phyloP scores from a whole-genome alignment of 2,329 filamentous ascomycete species.

The Teratosphaeria zuluensis region DNA sequence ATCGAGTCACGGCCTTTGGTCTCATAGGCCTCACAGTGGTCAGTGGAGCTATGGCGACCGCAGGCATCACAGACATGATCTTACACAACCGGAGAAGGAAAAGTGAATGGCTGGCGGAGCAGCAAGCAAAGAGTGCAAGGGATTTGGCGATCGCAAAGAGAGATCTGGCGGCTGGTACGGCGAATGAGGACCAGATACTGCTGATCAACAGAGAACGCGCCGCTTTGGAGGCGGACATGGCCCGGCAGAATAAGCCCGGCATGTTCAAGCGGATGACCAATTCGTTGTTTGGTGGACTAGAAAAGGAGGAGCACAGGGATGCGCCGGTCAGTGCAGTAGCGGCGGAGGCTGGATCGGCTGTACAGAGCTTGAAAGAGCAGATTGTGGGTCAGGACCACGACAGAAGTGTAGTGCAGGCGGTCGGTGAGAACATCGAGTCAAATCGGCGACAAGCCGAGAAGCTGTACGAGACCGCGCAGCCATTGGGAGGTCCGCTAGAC shows the following conservation, averaged over 20 bases:
- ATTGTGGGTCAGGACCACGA: conserved; percentile 8
- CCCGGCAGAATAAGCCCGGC: conserved; percentile 26
- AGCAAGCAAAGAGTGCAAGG: conserved; percentile 37
- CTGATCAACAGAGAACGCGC: conserved; percentile 52
- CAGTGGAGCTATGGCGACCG: conserved; percentile 50
- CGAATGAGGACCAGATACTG: conserved; percentile 42
- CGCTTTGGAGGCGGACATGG: conserved; percentile 45
- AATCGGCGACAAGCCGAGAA: conserved; percentile 19
- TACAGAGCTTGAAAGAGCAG: conserved; percentile 10
- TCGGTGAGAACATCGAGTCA: conserved; percentile 23
- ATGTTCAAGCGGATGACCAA: conserved; percentile 26
- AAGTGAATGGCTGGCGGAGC: conserved; percentile 48
- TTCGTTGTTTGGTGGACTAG: conserved; percentile 24
- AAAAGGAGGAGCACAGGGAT: conserved; percentile 29
- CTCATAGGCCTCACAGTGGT: conserved; percentile 54
- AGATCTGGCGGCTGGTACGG: conserved; percentile 34
- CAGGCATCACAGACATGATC: conserved; percentile 57
- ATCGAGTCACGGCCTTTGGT: conserved; percentile 49
- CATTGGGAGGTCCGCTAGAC: conserved; percentile 37
- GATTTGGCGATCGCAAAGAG: conserved; percentile 35
- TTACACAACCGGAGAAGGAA: conserved; percentile 58
- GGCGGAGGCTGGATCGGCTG: conserved; percentile 4
- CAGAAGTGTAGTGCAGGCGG: conserved; percentile 23
- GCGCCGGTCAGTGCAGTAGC: conserved; percentile 24
- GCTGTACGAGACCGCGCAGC: conserved; percentile 16